Conservation (phyloP, 169 alveolate genomes). For the Fabrea salina region DNA sequence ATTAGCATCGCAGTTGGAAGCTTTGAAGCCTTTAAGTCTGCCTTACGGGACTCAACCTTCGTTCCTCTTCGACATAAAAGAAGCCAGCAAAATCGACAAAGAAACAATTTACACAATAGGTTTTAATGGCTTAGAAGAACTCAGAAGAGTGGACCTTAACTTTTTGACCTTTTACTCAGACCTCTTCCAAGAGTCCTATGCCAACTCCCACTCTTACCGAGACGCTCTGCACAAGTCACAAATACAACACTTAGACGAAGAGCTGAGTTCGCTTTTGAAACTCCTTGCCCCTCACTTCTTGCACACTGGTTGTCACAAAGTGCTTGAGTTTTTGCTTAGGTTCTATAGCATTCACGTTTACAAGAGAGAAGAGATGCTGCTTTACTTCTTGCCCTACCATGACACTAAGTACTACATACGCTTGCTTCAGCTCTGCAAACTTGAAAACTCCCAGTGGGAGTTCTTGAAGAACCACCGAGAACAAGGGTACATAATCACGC, state of each 20-base stretch:
- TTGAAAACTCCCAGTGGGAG: background rate
- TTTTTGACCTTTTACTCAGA: conserved; percentile 15
- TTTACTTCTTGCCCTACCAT: conserved; percentile 25
- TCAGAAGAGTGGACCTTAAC: background rate
- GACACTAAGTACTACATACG: conserved; percentile 9
- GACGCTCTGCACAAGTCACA: background rate
- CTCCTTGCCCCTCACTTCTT: background rate
- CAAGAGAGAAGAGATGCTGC: background rate
- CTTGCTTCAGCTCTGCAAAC: background rate
- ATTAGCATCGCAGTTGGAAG: background rate
- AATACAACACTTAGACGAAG: background rate
- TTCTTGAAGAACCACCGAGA: background rate
- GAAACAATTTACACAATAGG: conserved; percentile 19
- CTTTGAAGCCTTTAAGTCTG: background rate
- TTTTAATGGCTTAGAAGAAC: conserved; percentile 29
- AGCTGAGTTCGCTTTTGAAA: background rate
- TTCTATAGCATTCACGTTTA: background rate
- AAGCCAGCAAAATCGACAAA: conserved; percentile 9
- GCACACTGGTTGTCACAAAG: conserved; percentile 8
- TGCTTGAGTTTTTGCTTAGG: conserved; percentile 4
- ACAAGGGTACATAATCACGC: background rate
- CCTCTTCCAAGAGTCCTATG: conserved; percentile 16
- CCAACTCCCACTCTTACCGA: background rate
- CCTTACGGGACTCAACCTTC: background rate
- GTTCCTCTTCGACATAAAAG: conserved; percentile 8